phyloP scores from a whole-genome alignment of 2,329 filamentous ascomycete genomes.

The Cytospora leucostoma region DNA sequence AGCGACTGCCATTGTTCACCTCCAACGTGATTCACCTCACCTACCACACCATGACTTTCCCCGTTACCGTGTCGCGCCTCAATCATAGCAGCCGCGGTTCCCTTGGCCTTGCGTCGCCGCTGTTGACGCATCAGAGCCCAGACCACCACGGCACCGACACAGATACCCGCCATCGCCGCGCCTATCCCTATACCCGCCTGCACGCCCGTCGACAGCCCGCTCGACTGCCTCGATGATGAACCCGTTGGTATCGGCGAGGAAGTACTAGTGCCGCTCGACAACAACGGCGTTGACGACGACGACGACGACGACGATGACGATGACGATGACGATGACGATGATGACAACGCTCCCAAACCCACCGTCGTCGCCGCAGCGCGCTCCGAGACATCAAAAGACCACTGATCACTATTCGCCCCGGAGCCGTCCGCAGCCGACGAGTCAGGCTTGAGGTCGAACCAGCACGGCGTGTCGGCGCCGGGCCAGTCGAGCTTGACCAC shows the following conservation, averaged over 20 bases:
- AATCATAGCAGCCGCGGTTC: not conserved
- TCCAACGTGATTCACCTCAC: not conserved
- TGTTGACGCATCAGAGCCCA: not conserved
- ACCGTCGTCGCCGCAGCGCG: slow-evolving; percentile 9
- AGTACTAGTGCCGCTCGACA: not conserved
- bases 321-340: not conserved
- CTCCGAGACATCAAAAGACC: slow-evolving; percentile 13
- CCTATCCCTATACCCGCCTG: slow-evolving; percentile 9
- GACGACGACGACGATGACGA: not conserved
- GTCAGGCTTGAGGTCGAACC: slow-evolving; percentile 20
- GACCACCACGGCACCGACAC: slow-evolving; percentile 1
- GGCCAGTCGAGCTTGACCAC: slow-evolving; percentile 11
- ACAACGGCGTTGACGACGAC: not conserved
- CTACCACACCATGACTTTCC: not conserved
- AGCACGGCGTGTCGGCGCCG: slow-evolving; percentile 19
- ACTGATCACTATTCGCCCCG: slow-evolving; percentile 13
- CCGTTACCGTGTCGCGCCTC: not conserved
- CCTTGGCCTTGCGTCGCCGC: slow-evolving; percentile 5
- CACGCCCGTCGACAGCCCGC: slow-evolving; percentile 9
- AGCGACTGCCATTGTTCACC: not conserved
- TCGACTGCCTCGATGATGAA: not conserved
- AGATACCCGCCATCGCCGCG: slow-evolving; percentile 1
- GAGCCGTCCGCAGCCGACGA: not conserved
- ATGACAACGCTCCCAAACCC: not conserved
- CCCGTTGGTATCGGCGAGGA: not conserved